A percentile compares a stretch with the other conserved stretches of the same genome.
Evolutionary conservation across 2,329 filamentous ascomycete genomes (phyloP).

Genomic region (Cladobotryum protrusum): DNA sequence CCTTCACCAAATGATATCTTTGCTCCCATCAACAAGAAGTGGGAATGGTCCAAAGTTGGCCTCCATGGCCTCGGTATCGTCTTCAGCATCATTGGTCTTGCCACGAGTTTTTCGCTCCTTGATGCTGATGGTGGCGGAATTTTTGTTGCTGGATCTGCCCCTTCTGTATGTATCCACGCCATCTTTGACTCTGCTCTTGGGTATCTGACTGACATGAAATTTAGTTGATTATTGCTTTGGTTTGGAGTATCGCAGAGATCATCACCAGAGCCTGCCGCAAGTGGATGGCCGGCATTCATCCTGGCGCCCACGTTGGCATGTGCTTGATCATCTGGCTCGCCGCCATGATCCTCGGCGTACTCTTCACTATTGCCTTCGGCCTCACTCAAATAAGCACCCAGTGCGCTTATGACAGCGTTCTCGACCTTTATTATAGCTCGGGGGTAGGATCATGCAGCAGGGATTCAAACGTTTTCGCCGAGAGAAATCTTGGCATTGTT

Average conservation of each 20-base stretch:
- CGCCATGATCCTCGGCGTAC: constrained; percentile 19
- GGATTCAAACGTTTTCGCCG: background rate
- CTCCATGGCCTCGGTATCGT: constrained; percentile 24
- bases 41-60: constrained; percentile 21
- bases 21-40: background rate
- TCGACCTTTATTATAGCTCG: background rate
- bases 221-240: constrained; percentile 29
- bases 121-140: too few species aligned
- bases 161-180: background rate
- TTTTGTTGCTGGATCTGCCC: too few species aligned
- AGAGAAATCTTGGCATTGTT: constrained; percentile 4
- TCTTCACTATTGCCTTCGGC: background rate
- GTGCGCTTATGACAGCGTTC: background rate
- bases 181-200: too few species aligned
- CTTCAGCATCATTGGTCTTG: constrained; percentile 22
- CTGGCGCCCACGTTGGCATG: constrained; percentile 37
- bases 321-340: constrained; percentile 37
- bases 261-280: constrained; percentile 29
- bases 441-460: background rate
- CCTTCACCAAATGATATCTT: background rate
- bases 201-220: background rate
- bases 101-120: background rate
- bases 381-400: constrained; percentile 13
- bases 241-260: constrained; percentile 35
- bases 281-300: constrained; percentile 32